A percentile compares a stretch with the other conserved stretches of the same genome.
These are phyloP conservation scores for Bretziella fagacearum DNA, from an alignment of 2,329 filamentous ascomycete species.

Conservation along the genomic window DNA sequence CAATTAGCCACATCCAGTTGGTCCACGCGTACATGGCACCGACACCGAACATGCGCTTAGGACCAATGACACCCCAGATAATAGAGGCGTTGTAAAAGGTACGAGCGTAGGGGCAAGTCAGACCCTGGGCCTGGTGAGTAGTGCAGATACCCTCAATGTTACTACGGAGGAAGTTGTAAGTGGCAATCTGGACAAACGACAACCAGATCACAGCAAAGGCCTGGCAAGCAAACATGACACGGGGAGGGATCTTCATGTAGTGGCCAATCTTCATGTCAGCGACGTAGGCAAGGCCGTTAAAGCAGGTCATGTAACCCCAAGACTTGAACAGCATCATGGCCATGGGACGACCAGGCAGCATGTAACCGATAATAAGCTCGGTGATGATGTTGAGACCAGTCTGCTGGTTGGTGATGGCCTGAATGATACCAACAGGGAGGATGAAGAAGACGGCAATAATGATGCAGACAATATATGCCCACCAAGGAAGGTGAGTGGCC, in stretches of 20 bases:
- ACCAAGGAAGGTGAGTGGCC: slow-evolving; percentile 28
- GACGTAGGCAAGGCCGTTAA: slow-evolving; percentile 30
- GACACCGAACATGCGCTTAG: slow-evolving; percentile 21
- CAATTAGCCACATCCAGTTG: slow-evolving; percentile 40
- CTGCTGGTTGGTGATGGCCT: slow-evolving; percentile 33
- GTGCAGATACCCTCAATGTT: slow-evolving; percentile 38
- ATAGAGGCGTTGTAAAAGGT: slow-evolving; percentile 45
- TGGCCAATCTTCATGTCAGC: slow-evolving; percentile 35
- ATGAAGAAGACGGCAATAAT: slow-evolving; percentile 26
- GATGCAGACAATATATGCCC: slow-evolving; percentile 26
- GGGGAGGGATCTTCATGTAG: slow-evolving; percentile 37
- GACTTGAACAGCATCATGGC: slow-evolving; percentile 35
- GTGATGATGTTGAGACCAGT: slow-evolving; percentile 32
- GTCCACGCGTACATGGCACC: slow-evolving; percentile 31
- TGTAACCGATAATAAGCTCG: slow-evolving; percentile 33
- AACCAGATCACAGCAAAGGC: slow-evolving; percentile 26
- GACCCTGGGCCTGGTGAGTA: slow-evolving; percentile 29
- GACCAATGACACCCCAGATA: slow-evolving; percentile 43
- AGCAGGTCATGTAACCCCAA: slow-evolving; percentile 30
- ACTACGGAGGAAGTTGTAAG: slow-evolving; percentile 26
- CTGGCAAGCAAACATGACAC: slow-evolving; percentile 31
- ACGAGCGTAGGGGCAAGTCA: slow-evolving; percentile 38
- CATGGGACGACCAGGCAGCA: slow-evolving; percentile 30
- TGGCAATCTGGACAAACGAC: slow-evolving; percentile 23
- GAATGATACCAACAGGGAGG: slow-evolving; percentile 29